phyloP scores from a whole-genome alignment of 1,284 basidiomycete genomes.

The Boletus semigastroideus region DNA sequence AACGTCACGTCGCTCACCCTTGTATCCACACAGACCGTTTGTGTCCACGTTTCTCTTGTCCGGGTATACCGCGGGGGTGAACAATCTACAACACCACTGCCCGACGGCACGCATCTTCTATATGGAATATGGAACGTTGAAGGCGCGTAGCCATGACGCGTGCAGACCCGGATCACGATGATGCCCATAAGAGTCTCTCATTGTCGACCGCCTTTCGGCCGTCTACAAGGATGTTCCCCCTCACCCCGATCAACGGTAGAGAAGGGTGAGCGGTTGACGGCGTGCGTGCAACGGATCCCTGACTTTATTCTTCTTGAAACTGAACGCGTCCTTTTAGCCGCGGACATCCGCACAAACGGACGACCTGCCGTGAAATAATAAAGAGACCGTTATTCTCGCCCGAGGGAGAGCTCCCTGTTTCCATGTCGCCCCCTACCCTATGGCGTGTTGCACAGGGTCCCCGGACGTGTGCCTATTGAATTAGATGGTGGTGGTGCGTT shows the following conservation, averaged over 20 bases:
- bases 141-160: neutral
- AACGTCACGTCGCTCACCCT: slow-evolving; percentile 7
- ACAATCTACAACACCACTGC: neutral
- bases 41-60: slow-evolving; percentile 4
- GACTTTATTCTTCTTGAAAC: neutral
- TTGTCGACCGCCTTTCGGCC: neutral
- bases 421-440: neutral
- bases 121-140: neutral
- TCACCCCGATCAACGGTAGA: neutral
- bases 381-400: slow-evolving; percentile 1
- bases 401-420: neutral
- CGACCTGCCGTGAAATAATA: slow-evolving; percentile 1
- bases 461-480: too few relatives aligned
- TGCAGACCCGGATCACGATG: slow-evolving; percentile 2
- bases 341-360: neutral
- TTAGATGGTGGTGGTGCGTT: neutral
- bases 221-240: neutral
- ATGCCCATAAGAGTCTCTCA: neutral
- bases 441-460: slow-evolving; percentile 1
- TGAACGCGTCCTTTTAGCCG: slow-evolving; percentile 8
- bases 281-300: slow-evolving; percentile 3
- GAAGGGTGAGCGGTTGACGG: neutral
- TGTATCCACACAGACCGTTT: slow-evolving; percentile 2
- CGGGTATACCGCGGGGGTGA: slow-evolving; percentile 1
- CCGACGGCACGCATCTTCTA: neutral